Evolutionary conservation across 345 rosid genomes (phyloP), one percentile per base, ranked within the genome.

Genomic region (Abelmoschus esculentus): DNA sequence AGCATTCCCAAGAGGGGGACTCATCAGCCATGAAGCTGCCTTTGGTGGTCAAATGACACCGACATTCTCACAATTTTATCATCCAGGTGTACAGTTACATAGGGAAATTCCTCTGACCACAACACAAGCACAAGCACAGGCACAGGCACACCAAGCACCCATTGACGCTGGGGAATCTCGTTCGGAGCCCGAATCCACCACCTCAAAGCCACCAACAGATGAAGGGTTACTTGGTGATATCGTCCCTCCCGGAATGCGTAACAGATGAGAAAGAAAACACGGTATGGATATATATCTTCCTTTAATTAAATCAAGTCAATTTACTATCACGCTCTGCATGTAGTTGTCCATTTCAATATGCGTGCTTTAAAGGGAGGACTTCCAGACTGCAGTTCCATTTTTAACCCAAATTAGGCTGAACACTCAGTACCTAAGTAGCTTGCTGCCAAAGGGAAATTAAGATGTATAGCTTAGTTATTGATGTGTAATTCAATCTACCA

Each of bases 191-290:
- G 71, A 54, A 36, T 66, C 78, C 38, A 60, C 70, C 52, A 57
- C 70, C 18, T 76, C 67, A 4, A 63, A 50, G 62, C 67, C 34
- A 64, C 77, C 83, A 6, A 61, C 81, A 5, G 90, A 88, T 74
- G 87, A 86, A 77, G 98, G 97, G 67, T 71, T 93, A 40, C 97
- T 93, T 26, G 98, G 93, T 18, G 98, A 93, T 72, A 83, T 93
- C 36, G 96, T 90, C 72, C 96, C 91, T 72, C 86, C 86, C 40
- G 87, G 86, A 69, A 90, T 85, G 91, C 90, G 88, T 5, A 80
- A 81, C 75, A 67, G 82, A 83, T 86, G 78, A 83, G 71, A 72
- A 76, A 59, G 14, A 60, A 59, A 49, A 67, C 2, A 66, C 50
- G 81, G 84, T 83, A 79, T 22, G 42, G 14, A 64, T 55, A 64